Evolutionary conservation across 495 filamentous ascomycete species (phyloP).

Genomic region (Monascus purpureus): DNA sequence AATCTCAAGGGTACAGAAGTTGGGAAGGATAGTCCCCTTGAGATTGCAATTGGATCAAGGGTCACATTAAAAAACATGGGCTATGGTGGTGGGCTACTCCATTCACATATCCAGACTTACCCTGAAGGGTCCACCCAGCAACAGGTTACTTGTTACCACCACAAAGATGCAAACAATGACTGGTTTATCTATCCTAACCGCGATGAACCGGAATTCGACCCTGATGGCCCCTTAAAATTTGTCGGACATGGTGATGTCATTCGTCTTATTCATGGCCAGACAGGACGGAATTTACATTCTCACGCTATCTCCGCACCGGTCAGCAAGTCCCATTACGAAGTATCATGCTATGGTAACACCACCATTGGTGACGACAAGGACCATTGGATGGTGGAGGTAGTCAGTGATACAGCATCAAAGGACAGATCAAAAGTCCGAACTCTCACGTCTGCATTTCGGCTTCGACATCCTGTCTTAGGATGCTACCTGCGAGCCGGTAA

Average conservation of each 20-base stretch:
- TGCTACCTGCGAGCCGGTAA: constrained; percentile 95
- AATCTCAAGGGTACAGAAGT: constrained; percentile 90
- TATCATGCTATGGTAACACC: constrained; percentile 89
- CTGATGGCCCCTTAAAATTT: constrained; percentile 52
- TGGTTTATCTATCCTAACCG: constrained; percentile 98
- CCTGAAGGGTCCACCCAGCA: constrained; percentile 91
- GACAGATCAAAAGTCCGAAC: constrained; percentile 82
- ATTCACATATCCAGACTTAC: constrained; percentile 92
- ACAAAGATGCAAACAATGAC: constrained; percentile 99
- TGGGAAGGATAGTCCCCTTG: constrained; percentile 82
- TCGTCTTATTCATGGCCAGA: constrained; percentile 87
- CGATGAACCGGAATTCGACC: constrained; percentile 53
- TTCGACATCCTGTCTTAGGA: constrained; percentile 69
- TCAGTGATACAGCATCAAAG: constrained; percentile 72
- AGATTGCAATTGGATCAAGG: constrained; percentile 76
- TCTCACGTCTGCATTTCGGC: constrained; percentile 82
- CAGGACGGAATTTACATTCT: constrained; percentile 91
- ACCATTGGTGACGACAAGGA: constrained; percentile 98
- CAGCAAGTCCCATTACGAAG: constrained; percentile 79
- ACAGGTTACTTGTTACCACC: constrained; percentile 97
- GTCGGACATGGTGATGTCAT: constrained; percentile 66
- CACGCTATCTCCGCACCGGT: constrained; percentile 79
- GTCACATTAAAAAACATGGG: constrained; percentile 98
- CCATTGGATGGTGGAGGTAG: constrained; percentile 89
- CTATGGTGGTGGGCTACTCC: constrained; percentile 92